A percentile compares a stretch with the other conserved stretches of the same genome.
Evolutionary conservation across 2,329 filamentous ascomycete species (phyloP).

Genomic region (Colletotrichum sp.): DNA sequence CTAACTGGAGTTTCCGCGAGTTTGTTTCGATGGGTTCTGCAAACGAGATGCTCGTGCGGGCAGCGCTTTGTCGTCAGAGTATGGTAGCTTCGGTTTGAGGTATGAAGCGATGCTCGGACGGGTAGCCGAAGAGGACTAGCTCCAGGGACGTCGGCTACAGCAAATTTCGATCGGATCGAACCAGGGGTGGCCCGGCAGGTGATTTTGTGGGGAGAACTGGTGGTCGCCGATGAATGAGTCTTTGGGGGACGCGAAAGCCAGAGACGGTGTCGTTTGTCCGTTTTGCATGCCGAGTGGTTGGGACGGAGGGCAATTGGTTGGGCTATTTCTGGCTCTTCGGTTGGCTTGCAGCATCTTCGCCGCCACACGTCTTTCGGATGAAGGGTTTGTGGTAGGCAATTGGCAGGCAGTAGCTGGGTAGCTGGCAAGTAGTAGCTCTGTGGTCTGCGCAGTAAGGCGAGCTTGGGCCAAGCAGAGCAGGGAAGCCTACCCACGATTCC

Average conservation of each 20-base stretch:
- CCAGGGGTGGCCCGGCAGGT: slow-evolving; percentile 1
- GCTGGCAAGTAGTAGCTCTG: neutral
- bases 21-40: neutral
- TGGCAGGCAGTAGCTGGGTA: neutral
- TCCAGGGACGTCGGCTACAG: neutral
- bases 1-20: neutral
- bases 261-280: neutral
- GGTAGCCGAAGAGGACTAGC: neutral
- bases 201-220: neutral
- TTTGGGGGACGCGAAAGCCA: neutral
- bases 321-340: neutral
- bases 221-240: neutral
- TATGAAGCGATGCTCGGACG: slow-evolving; percentile 2
- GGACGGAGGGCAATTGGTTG: neutral
- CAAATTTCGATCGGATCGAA: slow-evolving; percentile 11
- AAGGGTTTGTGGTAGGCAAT: neutral
- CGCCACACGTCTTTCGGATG: neutral
- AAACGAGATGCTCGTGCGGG: neutral
- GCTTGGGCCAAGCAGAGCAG: neutral
- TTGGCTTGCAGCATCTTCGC: neutral
- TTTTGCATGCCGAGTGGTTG: neutral
- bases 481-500: neutral
- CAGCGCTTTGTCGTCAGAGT: slow-evolving; percentile 4
- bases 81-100: neutral
- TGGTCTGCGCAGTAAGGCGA: neutral